Percentiles rank a stretch among this genome's conserved stretches.
phyloP scores from a whole-genome alignment of 2,329 filamentous ascomycete genomes.

The Intubia oerlemansii region DNA sequence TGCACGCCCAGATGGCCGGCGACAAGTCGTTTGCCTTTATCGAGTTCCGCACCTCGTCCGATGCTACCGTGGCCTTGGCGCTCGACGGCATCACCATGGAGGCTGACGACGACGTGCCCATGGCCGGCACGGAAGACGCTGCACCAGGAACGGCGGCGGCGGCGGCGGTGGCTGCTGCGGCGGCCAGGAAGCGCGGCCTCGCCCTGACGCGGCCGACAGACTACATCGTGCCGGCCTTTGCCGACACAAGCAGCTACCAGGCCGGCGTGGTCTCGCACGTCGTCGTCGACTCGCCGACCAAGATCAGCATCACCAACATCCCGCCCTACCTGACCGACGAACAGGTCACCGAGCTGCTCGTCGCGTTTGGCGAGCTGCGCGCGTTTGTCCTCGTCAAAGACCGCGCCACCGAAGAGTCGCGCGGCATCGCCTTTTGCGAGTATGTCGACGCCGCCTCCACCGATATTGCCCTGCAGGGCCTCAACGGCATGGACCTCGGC shows the following conservation, averaged over 20 bases:
- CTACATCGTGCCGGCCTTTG: conserved; percentile 75
- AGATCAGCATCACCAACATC: conserved; percentile 82
- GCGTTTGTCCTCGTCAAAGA: conserved; percentile 85
- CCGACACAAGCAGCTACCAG: conserved; percentile 52
- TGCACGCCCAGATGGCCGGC: conserved; percentile 60
- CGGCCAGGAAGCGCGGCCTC: conserved; percentile 35
- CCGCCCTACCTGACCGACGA: conserved; percentile 76
- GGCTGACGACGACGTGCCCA: conserved; percentile 32
- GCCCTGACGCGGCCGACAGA: conserved; percentile 79
- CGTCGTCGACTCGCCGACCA: conserved; percentile 84
- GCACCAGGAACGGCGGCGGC: no score
- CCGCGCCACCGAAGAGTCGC: conserved; percentile 60
- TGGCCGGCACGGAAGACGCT: conserved; percentile 22
- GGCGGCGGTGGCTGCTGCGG: no score
- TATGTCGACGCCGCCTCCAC: conserved; percentile 63
- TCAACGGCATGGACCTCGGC: conserved; percentile 85
- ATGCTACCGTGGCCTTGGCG: conserved; percentile 79
- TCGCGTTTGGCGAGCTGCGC: conserved; percentile 82
- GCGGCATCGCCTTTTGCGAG: conserved; percentile 94
- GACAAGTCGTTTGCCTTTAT: conserved; percentile 66
- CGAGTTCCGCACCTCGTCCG: conserved; percentile 72
- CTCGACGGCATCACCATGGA: conserved; percentile 82
- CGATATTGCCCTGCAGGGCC: conserved; percentile 67
- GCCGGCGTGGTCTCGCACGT: conserved; percentile 57
- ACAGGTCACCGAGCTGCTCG: conserved; percentile 74